Conservation (phyloP, 768 basidiomycete genomes). For the Paxillus rubicundulus region DNA sequence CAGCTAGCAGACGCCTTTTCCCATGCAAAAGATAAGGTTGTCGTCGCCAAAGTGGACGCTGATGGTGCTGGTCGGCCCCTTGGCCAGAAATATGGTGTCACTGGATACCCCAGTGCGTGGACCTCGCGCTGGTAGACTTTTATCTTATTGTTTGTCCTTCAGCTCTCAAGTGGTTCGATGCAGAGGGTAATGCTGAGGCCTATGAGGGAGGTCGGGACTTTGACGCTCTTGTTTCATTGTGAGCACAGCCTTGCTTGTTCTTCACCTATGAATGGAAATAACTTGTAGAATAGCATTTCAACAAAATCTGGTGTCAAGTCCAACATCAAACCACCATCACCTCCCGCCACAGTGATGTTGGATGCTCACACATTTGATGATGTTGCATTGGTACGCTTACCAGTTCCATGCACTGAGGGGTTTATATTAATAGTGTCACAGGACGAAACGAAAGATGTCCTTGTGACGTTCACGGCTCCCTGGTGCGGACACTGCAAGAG, state of each 20-base stretch:
- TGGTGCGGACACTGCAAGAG: conserved; percentile 97
- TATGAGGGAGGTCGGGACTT: conserved; percentile 83
- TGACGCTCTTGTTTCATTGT: conserved; percentile 75
- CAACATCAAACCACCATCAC: conserved; percentile 83
- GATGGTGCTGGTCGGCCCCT: conserved; percentile 81
- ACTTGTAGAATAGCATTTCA: conserved; percentile 52
- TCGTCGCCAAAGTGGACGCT: conserved; percentile 91
- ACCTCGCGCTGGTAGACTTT: neutral
- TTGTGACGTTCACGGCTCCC: conserved; percentile 82
- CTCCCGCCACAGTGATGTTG: conserved; percentile 64
- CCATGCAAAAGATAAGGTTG: conserved; percentile 74
- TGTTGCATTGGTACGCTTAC: conserved; percentile 56
- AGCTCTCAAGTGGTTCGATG: conserved; percentile 93
- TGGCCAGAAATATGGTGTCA: conserved; percentile 76
- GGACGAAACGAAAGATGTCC: conserved; percentile 74
- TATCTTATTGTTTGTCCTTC: conserved; percentile 11
- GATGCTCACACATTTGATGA: conserved; percentile 74
- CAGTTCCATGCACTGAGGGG: neutral
- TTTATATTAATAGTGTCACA: conserved; percentile 23
- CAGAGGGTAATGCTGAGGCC: conserved; percentile 58
- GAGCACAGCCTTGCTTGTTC: conserved; percentile 27
- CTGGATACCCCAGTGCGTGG: conserved; percentile 79
- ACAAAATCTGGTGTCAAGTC: conserved; percentile 78
- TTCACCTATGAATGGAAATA: neutral
- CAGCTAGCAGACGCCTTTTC: conserved; percentile 86